Base-by-base conservation (phyloP, 2,329 filamentous ascomycete genomes). In the Lasiodiplodia sp. region DNA sequence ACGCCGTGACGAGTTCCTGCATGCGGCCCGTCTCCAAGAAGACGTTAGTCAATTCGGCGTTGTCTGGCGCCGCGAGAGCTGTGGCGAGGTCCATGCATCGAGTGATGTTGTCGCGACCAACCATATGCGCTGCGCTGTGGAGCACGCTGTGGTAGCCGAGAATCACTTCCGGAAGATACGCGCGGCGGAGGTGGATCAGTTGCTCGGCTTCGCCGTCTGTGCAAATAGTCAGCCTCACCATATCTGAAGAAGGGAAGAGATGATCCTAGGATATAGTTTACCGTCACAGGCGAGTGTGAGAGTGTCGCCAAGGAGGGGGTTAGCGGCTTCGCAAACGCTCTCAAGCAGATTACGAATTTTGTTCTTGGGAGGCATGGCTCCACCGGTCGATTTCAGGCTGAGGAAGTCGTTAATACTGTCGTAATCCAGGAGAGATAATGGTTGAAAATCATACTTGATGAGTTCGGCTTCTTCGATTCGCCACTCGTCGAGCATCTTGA, bases 11-110 rank as follows among this genome's bases (percentile, higher is more conserved):
- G 21, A 85, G 73, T 74, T 84, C 81, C 25, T 76, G 73, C 82
- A 85, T 83, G 37, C 81, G 71, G 1, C 78, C 78, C 1, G 81
- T 79, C 53, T 79, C 68, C 40, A 80, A 57, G 65, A 85, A 81
- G 37, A 75, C 71, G 31, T 76, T 74, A 23, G 79, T 76, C 25
- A 85, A 69, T 72, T 75, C 78, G 53, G 70, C 71, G 38, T 74
- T 76, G 2, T 70, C 68, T 31, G 73, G 71, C 16, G 77, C 73
- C 2, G 95, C 93, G 63, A 97, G 86, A 2, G 89, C 78, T 1
- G 90, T 89, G 1, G 93, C 90, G 18, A 99, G 84, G 69, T 97
- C 92, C 92, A 99, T 95, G 74, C 91, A 92, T 76, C 95, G 90
- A 31, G 96, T 86, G 21, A 97, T 85, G 72, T 91, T 87, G 69